Base-by-base conservation (phyloP, 441 rosid species). In the Viola pubescens region DNA sequence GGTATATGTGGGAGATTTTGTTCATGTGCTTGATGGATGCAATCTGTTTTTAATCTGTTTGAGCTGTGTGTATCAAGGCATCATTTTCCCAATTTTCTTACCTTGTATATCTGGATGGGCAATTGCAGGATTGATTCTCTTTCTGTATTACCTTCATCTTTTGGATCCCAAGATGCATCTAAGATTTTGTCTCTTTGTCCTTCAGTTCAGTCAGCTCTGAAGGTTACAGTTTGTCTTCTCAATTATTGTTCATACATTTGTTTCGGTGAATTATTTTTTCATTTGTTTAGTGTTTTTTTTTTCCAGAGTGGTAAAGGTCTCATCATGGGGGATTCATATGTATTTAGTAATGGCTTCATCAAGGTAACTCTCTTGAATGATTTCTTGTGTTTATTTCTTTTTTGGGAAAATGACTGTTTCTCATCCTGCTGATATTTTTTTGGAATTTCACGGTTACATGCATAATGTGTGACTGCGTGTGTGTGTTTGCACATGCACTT, bases 101-200 rank as follows among this genome's bases (percentile, higher is more conserved):
- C 34, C 34, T 26, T 26, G 34, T 16, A 14, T 53, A 54, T 72
- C 69, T 64, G 64, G 58, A 61, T 52, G 63, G 40, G 62, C 66
- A 13, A 63, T 61, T 78, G 80, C 86, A 94, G 98, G 98, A 81
- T 94, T 57, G 96, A 86, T 78, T 81, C 91, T 56, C 88, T 89
- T 61, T 79, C 98, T 61, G 81, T 89, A 65, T 74, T 94, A 60
- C 90, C 97, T 47, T 9, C 91, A 13, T 83, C 84, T 37, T 86
- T 94, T 70, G 77, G 79, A 59, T 42, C 79, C 44, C 81, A 83
- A 63, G 98, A 94, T 80, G 96, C 95, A 64, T 80, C 82, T 37
- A 88, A 83, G 70, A 76, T 89, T 64, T 70, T 94, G 75, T 81
- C 82, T 55, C 79, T 81, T 76, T 87, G 91, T 70, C 85, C 87